A percentile compares a stretch with the other conserved stretches of the same genome.
Evolutionary conservation across 805 yeast species (phyloP).

Genomic region (Ascoidea tarda): DNA sequence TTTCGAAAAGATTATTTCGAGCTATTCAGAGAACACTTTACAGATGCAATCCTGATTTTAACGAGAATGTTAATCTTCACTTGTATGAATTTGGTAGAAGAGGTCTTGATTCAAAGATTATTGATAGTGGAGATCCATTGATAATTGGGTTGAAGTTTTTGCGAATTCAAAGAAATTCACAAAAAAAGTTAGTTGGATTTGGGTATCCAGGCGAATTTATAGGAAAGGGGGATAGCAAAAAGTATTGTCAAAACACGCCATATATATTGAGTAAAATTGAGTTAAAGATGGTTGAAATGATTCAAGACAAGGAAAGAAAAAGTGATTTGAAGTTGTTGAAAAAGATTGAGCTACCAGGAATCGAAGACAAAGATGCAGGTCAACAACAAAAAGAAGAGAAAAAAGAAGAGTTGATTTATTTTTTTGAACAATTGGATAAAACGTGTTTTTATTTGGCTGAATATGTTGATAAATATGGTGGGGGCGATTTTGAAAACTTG

Average conservation of each 20-base stretch:
- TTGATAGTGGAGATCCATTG: background rate
- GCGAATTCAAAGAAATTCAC: background rate
- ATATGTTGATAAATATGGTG: background rate
- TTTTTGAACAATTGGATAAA: background rate
- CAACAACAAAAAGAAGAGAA: background rate
- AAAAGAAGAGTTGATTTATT: background rate
- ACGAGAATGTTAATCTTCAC: no score
- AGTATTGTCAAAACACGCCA: background rate
- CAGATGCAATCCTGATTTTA: background rate
- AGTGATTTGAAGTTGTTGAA: background rate
- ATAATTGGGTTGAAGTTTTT: slow-evolving; percentile 3
- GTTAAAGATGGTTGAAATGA: background rate
- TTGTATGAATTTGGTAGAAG: background rate
- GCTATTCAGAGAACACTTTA: background rate
- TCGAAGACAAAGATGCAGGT: background rate
- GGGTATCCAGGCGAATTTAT: background rate
- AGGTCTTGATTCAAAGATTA: background rate
- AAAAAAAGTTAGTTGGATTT: background rate
- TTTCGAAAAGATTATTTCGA: background rate
- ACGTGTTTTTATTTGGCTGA: background rate
- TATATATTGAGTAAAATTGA: background rate
- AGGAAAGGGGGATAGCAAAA: background rate
- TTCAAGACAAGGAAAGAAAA: no score
- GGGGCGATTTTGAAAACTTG: background rate
- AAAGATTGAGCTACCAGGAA: background rate